Evolutionary conservation across 2,329 filamentous ascomycete genomes (phyloP), one percentile per base, ranked within the genome.

Genomic region (Verticillium zaregamsianum): DNA sequence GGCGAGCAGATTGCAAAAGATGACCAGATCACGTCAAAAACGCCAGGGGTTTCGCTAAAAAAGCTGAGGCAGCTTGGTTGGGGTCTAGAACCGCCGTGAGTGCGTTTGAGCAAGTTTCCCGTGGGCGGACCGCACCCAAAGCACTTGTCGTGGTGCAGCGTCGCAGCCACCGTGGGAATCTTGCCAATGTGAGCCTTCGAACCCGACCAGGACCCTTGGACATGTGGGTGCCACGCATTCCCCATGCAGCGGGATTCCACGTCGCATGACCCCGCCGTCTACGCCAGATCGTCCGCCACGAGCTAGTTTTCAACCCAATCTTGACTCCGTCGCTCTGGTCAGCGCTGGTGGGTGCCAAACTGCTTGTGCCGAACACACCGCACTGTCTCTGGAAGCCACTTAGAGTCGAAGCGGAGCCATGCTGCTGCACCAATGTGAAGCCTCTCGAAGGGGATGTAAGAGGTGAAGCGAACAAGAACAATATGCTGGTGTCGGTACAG

Each of bases 51-150:
- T 31, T 20, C 5, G 25, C 23, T 58, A 14, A 20, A n/a, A 15
- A 49, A 20, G 15, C 12, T 28, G 23, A 40, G 15, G 20, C 31
- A 28, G 25, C n/a, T 12, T 15, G 14, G 17, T 39, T 15, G 15
- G 20, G 56, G 56, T 33, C 57, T 39, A 58, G 57, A 58, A 32
- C 39, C 5, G 15, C 20, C 14, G n/a, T 58, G 57, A 28, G 57
- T 45, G 23, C 23, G 20, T 58, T 49, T 58, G 57, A 58, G 57
- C 57, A 58, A 58, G 57, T 58, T 58, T 58, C 39, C 15, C 17
- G 33, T 35, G 33, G 39, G 14, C 39, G 39, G 17, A 45, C 39
- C 39, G n/a, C 39, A 45, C 39, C 39, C n/a, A 23, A 9, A 23
- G 45, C 45, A 49, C 45, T 17, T 49, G 4, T 49, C n/a, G 20